Base-by-base conservation (phyloP, 768 basidiomycete genomes). In the Mycena belliarum region DNA sequence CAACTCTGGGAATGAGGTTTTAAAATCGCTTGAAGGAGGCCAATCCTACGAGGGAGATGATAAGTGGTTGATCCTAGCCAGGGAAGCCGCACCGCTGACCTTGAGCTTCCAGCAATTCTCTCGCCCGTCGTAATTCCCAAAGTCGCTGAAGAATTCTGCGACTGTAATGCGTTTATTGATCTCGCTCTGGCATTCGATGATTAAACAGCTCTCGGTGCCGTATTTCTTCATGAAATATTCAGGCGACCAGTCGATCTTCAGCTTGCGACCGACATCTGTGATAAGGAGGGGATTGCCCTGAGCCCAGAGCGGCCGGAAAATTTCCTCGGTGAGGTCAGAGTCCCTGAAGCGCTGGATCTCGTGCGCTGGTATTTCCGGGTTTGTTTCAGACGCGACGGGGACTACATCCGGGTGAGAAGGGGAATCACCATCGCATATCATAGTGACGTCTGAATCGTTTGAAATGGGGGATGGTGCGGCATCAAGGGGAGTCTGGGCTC, bases 1-100 rank as follows among this genome's bases (percentile, higher is more conserved):
- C 12, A 97, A 76, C 50, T 88, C 87, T 0, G 95, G 95, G 69
- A 94, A 93, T 2, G 84, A 82, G 3, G 80, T 77, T 67, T 86
- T 87, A 75, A 98, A 96, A 61, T 96, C 94, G 3, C 84, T 81
- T 10, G 88, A 87, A 0, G 91, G 84, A 4, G 95, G 95, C 95
- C 95, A 98, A 73, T 98, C 95, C 88, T 95, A 54, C 20, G 0
- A 29, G 37, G 3, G 2, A 50, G 29, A 12, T n/a, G 26, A 45
- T 46, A 16, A 28, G 41, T 44, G 60, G 24, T 7, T 38, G 26
- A 49, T 42, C 38, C 26, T 26, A 40, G 20, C 26, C 37, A 40
- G 14, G 15, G 47, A 14, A 33, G 7, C 4, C 24, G 23, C 14
- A 8, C 23, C 42, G 41, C 70, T 44, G 63, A 86, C 90, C 83